Conservation (phyloP, 2,329 filamentous ascomycete genomes). For the Diaporthe citrichinensis region DNA sequence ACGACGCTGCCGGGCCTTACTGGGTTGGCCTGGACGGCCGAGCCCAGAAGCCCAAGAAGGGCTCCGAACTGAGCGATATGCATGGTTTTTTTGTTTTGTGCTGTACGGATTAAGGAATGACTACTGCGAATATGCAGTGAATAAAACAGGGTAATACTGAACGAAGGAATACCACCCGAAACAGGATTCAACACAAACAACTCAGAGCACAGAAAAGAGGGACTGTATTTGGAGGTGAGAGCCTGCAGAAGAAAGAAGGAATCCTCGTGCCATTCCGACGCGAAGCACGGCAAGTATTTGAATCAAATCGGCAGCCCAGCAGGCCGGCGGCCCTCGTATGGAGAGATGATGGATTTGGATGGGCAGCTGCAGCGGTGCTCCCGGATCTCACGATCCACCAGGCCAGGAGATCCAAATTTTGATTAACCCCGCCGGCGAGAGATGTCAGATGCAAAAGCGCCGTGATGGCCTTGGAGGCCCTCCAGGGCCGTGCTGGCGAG, state of each 20-base stretch:
- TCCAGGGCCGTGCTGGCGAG: neutral
- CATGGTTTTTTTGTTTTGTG: slow-evolving; percentile 33
- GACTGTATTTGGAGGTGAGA: slow-evolving; percentile 39
- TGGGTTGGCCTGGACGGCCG: slow-evolving; percentile 38
- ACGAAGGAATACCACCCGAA: slow-evolving; percentile 34
- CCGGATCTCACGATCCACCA: slow-evolving; percentile 27
- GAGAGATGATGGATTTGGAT: slow-evolving; percentile 20
- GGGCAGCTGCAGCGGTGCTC: slow-evolving; percentile 19
- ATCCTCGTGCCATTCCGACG: neutral
- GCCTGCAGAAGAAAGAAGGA: slow-evolving; percentile 31
- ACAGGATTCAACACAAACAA: slow-evolving; percentile 39
- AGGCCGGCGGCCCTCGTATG: slow-evolving; percentile 20
- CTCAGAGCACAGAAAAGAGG: slow-evolving; percentile 40
- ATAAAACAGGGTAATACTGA: slow-evolving; percentile 30
- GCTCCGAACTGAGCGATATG: slow-evolving; percentile 39
- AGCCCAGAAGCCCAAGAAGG: slow-evolving; percentile 39
- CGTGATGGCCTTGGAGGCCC: slow-evolving; percentile 17
- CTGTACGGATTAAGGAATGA: slow-evolving; percentile 35
- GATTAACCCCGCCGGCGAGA: slow-evolving; percentile 9
- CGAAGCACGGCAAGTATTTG: slow-evolving; percentile 30
- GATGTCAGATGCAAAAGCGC: slow-evolving; percentile 23
- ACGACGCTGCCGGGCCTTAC: slow-evolving; percentile 35
- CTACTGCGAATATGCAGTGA: slow-evolving; percentile 38
- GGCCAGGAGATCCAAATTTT: slow-evolving; percentile 36
- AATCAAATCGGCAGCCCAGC: neutral